Percentiles rank a stretch among this genome's conserved stretches.
phyloP scores from a whole-genome alignment of 768 basidiomycete species.

The Macrolepiota albuminosa region DNA sequence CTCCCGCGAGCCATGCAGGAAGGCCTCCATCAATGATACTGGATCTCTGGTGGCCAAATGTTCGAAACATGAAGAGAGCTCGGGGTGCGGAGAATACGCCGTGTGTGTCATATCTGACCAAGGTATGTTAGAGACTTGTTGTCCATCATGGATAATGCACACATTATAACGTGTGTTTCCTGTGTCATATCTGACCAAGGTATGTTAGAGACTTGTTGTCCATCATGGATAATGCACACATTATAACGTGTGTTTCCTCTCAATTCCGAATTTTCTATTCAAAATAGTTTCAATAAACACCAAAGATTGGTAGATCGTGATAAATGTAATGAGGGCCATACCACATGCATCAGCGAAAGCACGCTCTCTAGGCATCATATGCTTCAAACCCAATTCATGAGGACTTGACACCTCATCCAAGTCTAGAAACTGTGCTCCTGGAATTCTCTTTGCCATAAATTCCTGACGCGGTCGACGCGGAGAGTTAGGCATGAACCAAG shows the following conservation, averaged over 20 bases:
- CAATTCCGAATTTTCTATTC: slow-evolving; percentile 65
- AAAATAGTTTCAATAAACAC: not conserved
- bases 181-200: slow-evolving; percentile 63
- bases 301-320: not conserved
- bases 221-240: slow-evolving; percentile 42
- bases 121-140: slow-evolving; percentile 3
- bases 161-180: slow-evolving; percentile 85
- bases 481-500: slow-evolving; percentile 94
- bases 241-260: slow-evolving; percentile 70
- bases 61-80: slow-evolving; percentile 90
- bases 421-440: slow-evolving; percentile 70
- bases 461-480: slow-evolving; percentile 67
- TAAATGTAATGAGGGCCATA: slow-evolving; percentile 31
- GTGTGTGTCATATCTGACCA: slow-evolving; percentile 70
- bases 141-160: slow-evolving; percentile 17
- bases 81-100: slow-evolving; percentile 93
- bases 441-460: slow-evolving; percentile 62
- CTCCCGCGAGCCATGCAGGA: slow-evolving; percentile 72
- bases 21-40: slow-evolving; percentile 93
- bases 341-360: slow-evolving; percentile 78
- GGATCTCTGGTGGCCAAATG: slow-evolving; percentile 83
- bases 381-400: slow-evolving; percentile 78
- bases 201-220: not conserved
- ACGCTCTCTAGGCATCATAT: slow-evolving; percentile 84
- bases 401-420: slow-evolving; percentile 73